Percentiles rank a stretch among this genome's conserved stretches.
Evolutionary conservation across 2,329 filamentous ascomycete species (phyloP).

Genomic region (Chaetomiaceae sp.): DNA sequence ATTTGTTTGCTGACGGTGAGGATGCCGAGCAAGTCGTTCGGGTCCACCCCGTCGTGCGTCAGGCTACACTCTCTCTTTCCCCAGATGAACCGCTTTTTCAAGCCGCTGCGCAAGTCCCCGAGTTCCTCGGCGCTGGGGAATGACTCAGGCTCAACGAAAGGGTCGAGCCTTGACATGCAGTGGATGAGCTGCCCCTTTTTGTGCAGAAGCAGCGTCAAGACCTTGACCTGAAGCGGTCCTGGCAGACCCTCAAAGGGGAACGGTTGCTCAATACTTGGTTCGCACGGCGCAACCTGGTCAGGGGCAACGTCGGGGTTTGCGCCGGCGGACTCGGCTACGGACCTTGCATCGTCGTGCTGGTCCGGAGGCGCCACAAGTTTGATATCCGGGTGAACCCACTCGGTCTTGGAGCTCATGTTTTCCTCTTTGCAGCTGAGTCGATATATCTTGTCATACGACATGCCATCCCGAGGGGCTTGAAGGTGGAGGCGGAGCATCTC

Average conservation of each 20-base stretch:
- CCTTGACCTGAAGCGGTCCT: constrained; percentile 26
- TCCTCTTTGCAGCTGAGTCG: constrained; percentile 30
- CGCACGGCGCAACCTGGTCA: neutral
- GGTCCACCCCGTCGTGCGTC: constrained; percentile 28
- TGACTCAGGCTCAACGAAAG: constrained; percentile 8
- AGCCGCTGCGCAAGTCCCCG: constrained; percentile 15
- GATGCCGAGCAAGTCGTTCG: constrained; percentile 32
- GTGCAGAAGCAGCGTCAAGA: constrained; percentile 35
- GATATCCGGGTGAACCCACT: constrained; percentile 28
- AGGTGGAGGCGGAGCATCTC: neutral
- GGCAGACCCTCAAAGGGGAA: constrained; percentile 29
- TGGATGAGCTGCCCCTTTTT: constrained; percentile 34
- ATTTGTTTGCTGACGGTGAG: constrained; percentile 37
- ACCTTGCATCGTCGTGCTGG: no score
- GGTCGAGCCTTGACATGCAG: constrained; percentile 41
- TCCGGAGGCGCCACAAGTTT: constrained; percentile 10
- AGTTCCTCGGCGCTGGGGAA: constrained; percentile 12
- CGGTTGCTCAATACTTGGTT: neutral
- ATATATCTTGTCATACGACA: neutral
- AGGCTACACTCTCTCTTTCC: constrained; percentile 29
- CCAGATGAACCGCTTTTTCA: constrained; percentile 37
- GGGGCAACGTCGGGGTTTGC: neutral
- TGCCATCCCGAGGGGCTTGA: neutral
- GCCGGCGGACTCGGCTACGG: no score
- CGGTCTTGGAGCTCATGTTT: constrained; percentile 25